Percentiles rank a stretch among this genome's conserved stretches.
phyloP scores from a whole-genome alignment of 345 rosid genomes.

The Acer yangbiense region DNA sequence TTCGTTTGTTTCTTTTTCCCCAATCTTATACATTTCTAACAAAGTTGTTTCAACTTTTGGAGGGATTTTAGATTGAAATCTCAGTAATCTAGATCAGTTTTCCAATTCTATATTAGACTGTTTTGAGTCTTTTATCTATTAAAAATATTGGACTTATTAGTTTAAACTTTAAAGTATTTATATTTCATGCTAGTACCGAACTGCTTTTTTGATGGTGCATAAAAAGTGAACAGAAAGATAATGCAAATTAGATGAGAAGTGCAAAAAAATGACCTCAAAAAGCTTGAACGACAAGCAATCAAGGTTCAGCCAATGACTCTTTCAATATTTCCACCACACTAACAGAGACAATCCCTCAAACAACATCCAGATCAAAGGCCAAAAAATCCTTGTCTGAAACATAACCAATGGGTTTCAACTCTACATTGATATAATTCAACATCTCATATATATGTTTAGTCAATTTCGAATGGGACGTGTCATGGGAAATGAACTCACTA shows the following conservation, averaged over 20 bases:
- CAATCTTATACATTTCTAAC: too few species aligned
- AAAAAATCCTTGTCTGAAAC: constrained; percentile 13
- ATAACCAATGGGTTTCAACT: constrained; percentile 9
- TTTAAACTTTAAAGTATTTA: too few species aligned
- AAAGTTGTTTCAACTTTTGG: too few species aligned
- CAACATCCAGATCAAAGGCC: constrained; percentile 15
- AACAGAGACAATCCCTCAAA: not conserved
- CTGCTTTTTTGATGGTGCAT: too few species aligned
- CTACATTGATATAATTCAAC: constrained; percentile 19
- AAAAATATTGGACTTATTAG: not conserved
- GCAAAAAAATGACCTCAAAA: not conserved
- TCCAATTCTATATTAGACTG: too few species aligned
- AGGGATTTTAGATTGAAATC: too few species aligned
- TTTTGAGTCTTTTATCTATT: too few species aligned
- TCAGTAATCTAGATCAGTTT: too few species aligned
- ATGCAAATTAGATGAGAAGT: too few species aligned
- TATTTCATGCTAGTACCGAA: too few species aligned
- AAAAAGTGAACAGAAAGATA: too few species aligned
- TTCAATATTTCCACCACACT: not conserved
- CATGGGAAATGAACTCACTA: constrained; percentile 31
- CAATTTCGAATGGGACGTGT: constrained; percentile 21
- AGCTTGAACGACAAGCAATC: not conserved
- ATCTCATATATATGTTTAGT: constrained; percentile 19
- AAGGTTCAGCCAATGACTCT: not conserved
- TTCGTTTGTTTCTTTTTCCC: too few species aligned